A percentile compares a stretch with the other conserved stretches of the same genome.
phyloP scores from a whole-genome alignment of 176 grass and related monocot genomes.

The Zea luxurians region DNA sequence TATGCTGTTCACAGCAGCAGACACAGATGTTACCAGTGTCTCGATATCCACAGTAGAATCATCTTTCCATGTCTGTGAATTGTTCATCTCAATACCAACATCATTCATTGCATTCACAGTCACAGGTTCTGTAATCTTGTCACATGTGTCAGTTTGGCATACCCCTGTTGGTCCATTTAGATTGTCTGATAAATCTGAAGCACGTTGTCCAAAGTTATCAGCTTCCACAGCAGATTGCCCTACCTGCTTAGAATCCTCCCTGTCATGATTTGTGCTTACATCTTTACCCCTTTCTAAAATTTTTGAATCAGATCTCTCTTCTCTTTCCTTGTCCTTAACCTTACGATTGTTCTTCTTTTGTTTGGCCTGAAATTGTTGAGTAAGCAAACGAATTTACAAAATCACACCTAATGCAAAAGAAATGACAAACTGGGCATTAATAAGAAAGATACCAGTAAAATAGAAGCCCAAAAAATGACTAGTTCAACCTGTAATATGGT shows the following conservation, averaged over 20 bases:
- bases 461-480: background rate
- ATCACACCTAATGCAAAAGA: slow-evolving; percentile 2
- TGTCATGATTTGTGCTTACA: slow-evolving; percentile 51
- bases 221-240: slow-evolving; percentile 42
- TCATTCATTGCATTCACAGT: slow-evolving; percentile 43
- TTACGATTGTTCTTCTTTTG: slow-evolving; percentile 81
- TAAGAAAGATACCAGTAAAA: background rate
- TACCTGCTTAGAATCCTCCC: slow-evolving; percentile 48
- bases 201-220: slow-evolving; percentile 54
- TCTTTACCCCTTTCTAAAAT: slow-evolving; percentile 47
- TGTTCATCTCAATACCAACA: slow-evolving; percentile 45
- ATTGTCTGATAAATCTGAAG: slow-evolving; percentile 58
- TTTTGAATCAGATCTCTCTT: slow-evolving; percentile 51
- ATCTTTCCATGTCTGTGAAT: slow-evolving; percentile 47
- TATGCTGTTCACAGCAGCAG: slow-evolving; percentile 54
- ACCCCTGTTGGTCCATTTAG: slow-evolving; percentile 49
- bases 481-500: slow-evolving; percentile 1
- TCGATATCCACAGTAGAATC: slow-evolving; percentile 54
- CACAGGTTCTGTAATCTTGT: slow-evolving; percentile 24
- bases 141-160: slow-evolving; percentile 43
- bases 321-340: slow-evolving; percentile 71
- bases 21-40: slow-evolving; percentile 54
- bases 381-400: slow-evolving; percentile 15
- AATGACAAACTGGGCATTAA: background rate
- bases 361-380: slow-evolving; percentile 55